These are phyloP conservation scores for Populus pruinosa DNA, from an alignment of 345 rosid genomes.

Conservation along the genomic window DNA sequence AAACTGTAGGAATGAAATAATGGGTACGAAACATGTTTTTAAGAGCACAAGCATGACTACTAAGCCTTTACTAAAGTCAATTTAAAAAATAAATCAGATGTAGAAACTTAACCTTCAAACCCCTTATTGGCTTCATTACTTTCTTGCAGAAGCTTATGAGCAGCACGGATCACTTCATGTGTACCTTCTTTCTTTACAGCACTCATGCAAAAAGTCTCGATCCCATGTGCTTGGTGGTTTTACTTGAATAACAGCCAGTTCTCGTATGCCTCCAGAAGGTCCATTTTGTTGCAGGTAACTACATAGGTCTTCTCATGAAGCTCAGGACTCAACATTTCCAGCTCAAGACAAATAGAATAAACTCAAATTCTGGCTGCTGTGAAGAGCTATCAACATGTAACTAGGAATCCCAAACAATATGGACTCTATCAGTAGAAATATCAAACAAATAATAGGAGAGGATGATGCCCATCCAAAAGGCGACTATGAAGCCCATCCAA, in stretches of 20 bases:
- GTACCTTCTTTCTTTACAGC: slow-evolving; percentile 80
- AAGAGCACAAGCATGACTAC: not conserved
- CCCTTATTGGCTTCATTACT: slow-evolving; percentile 46
- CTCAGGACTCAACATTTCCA: slow-evolving; percentile 86
- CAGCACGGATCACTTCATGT: slow-evolving; percentile 61
- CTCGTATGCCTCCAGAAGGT: slow-evolving; percentile 79
- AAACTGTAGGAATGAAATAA: not conserved
- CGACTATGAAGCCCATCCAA: not conserved
- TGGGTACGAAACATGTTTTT: not conserved
- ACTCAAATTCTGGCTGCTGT: slow-evolving; percentile 79
- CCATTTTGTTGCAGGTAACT: slow-evolving; percentile 90
- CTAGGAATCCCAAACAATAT: slow-evolving; percentile 30
- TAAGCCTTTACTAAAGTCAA: not conserved
- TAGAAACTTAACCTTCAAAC: slow-evolving; percentile 49
- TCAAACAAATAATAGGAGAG: not conserved
- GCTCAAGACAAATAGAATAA: slow-evolving; percentile 89
- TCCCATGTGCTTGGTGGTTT: slow-evolving; percentile 56
- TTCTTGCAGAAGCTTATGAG: slow-evolving; percentile 58
- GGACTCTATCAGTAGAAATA: not conserved
- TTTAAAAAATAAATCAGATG: not conserved
- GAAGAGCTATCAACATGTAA: slow-evolving; percentile 91
- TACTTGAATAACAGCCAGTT: slow-evolving; percentile 70
- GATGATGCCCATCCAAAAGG: too few relatives aligned
- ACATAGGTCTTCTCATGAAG: slow-evolving; percentile 72
- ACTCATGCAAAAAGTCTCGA: slow-evolving; percentile 77